phyloP scores from a whole-genome alignment of 768 basidiomycete genomes.

The Lentinus tigrinus region DNA sequence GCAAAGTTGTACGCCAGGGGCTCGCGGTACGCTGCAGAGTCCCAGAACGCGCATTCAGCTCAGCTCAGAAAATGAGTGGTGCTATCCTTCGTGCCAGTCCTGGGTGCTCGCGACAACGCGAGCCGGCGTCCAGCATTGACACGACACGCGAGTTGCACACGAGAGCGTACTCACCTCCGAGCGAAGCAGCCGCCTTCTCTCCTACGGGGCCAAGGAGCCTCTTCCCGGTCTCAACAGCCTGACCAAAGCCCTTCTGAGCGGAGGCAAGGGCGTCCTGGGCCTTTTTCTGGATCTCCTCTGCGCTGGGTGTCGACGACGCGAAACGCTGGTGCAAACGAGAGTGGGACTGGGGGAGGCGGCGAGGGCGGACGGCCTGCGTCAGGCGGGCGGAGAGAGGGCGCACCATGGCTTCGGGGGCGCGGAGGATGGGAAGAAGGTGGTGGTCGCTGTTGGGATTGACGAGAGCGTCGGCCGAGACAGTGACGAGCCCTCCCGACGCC shows the following conservation, averaged over 20 bases:
- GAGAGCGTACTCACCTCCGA: constrained; percentile 45
- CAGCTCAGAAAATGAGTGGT: neutral
- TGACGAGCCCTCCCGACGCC: constrained; percentile 19
- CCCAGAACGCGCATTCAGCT: neutral
- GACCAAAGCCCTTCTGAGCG: constrained; percentile 56
- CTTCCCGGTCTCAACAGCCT: constrained; percentile 50
- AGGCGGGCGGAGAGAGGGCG: constrained; percentile 24
- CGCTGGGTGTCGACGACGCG: constrained; percentile 27
- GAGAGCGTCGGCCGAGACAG: constrained; percentile 20
- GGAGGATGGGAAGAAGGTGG: constrained; percentile 8
- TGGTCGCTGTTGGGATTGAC: constrained; percentile 13
- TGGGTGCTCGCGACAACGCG: neutral
- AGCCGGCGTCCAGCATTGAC: neutral
- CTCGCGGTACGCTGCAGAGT: constrained; percentile 61
- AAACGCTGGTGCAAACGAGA: constrained; percentile 22
- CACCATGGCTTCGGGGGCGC: constrained; percentile 20
- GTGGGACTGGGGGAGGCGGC: constrained; percentile 16
- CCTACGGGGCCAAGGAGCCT: constrained; percentile 49
- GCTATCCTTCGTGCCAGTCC: neutral
- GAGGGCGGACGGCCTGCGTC: constrained; percentile 24
- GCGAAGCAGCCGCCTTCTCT: constrained; percentile 53
- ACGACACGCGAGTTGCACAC: neutral
- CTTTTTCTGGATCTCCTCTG: constrained; percentile 62
- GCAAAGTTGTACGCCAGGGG: constrained; percentile 78
- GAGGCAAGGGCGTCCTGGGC: constrained; percentile 63